Base-by-base conservation (phyloP, 1,284 basidiomycete genomes). In the Amylostereum areolatum region DNA sequence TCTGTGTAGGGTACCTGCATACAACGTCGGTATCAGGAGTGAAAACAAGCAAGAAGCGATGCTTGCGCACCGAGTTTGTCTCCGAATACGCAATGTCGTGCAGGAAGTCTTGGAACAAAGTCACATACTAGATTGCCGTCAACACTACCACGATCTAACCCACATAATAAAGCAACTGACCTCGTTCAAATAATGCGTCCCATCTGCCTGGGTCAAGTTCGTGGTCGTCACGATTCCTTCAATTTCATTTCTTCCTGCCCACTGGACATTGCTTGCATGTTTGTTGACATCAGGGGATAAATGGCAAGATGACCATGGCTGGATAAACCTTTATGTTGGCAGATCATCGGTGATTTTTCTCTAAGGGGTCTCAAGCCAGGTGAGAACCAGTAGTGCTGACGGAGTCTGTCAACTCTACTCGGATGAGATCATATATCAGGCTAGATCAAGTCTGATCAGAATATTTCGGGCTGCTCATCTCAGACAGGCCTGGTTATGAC, bases 191-290 rank as follows among this genome's bases (percentile, higher is more conserved):
- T 75, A 78, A 56, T 74, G 72, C 4, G 68, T 64, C 18, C 67
- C 66, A 48, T 77, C 76, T 12, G 65, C 54, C 25, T 70, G 51
- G 2, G 63, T 66, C 5, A 54, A 48, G 54, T 74, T 75, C 10
- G 68, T 68, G 6, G 24, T 43, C 40, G 71, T 67, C 27, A 72
- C 74, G 33, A 81, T 80, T 0, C 74, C 75, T 59, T 81, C 79
- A 50, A 80, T 76, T 62, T 81, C 80, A 57, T 82, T 81, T 28
- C 79, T 78, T 11, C 78, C 80, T 7, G 79, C 78, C 78, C 81
- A 83, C 48, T 80, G 78, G 3, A 66, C 74, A 55, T 75, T 76
- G 59, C 78, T 81, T 2, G 81, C 77, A 55, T 83, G 81, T 37
- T 69, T 65, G 52, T 80, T 81, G 12, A 80, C 59, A n/a, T n/a